phyloP scores from a whole-genome alignment of 2,329 filamentous ascomycete genomes.

The Hypoxylon sp. region DNA sequence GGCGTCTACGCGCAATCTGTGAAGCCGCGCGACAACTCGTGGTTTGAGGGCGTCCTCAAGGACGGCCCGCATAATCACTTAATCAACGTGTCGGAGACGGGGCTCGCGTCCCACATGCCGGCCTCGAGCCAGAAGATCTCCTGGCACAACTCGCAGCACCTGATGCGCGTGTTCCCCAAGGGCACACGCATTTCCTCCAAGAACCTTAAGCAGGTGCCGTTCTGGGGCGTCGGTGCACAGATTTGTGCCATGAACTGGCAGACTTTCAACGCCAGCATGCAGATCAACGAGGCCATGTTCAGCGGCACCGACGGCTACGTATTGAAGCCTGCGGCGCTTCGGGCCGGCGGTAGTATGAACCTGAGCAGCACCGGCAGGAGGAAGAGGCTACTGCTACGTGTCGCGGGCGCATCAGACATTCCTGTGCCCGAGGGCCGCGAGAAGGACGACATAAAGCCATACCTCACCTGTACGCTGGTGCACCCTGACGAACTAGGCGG shows the following conservation, averaged over 20 bases:
- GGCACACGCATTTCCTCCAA: slow-evolving; percentile 72
- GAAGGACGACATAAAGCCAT: slow-evolving; percentile 65
- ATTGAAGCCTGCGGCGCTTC: slow-evolving; percentile 68
- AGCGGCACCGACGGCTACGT: slow-evolving; percentile 70
- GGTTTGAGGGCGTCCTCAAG: slow-evolving; percentile 61
- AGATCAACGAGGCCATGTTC: slow-evolving; percentile 74
- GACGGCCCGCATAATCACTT: slow-evolving; percentile 47
- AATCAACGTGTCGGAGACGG: slow-evolving; percentile 71
- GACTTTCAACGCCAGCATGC: slow-evolving; percentile 70
- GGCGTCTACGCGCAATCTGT: slow-evolving; percentile 76
- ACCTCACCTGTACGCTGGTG: slow-evolving; percentile 70
- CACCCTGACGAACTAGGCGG: slow-evolving; percentile 61
- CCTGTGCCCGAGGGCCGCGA: slow-evolving; percentile 61
- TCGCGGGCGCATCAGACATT: slow-evolving; percentile 69
- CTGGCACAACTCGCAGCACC: slow-evolving; percentile 67
- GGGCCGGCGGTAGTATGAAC: slow-evolving; percentile 61
- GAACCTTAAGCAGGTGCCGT: slow-evolving; percentile 69
- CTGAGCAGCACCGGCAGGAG: slow-evolving; percentile 55
- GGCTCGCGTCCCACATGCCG: slow-evolving; percentile 61
- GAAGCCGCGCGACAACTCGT: slow-evolving; percentile 71
- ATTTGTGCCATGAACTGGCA: slow-evolving; percentile 77
- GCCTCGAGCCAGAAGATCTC: slow-evolving; percentile 57
- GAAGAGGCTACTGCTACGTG: slow-evolving; percentile 62
- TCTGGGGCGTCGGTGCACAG: slow-evolving; percentile 73
- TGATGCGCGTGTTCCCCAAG: slow-evolving; percentile 77